Base-by-base conservation (phyloP, 2,329 filamentous ascomycete species). In the Xylaria sp. region DNA sequence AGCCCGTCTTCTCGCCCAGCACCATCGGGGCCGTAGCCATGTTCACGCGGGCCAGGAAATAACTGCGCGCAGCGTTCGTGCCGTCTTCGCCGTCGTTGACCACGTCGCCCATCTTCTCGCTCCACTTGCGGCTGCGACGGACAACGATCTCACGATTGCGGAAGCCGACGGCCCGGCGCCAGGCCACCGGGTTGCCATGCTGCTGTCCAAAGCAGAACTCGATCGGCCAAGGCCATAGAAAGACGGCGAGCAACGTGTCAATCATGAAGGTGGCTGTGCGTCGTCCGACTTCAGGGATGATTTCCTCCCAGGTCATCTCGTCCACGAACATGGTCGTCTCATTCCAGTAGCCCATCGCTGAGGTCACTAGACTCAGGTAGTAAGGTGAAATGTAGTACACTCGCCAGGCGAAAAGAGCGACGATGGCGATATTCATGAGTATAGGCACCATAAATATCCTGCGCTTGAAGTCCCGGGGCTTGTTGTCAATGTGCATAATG, bases 381-480 rank as follows among this genome's bases (percentile, higher is more conserved):
- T 88, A 91, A 0, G 92, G 92, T 13, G 87, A 73, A 73, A 93
- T 90, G 79, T 84, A 82, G 79, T 87, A 92, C 69, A 91, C 82
- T 71, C 94, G 91, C 83, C 89, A 89, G 67, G 85, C 74, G 74
- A 97, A 89, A 37, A 93, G 80, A 1, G 84, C 76, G 9, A 85
- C 82, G 66, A 98, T 89, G 73, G 83, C 81, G 40, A 91, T 66
- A 80, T 98, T 98, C 81, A 97, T 89, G 21, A 90, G 79, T 21
- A 93, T 85, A 18, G 94, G 93, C 0, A 97, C 90, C 57, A 89
- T 75, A 81, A 97, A 98, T 75, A 97, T 91, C 76, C 93, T 92
- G 78, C 88, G 88, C 82, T 98, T 98, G 81, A 94, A 89, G 32
- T 85, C 84, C 23, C 82, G 80, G 0, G 90, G 89, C 70, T 91